Evolutionary conservation across 345 rosid genomes (phyloP), one percentile per base, ranked within the genome.

Genomic region (Anastatica hierochuntica): DNA sequence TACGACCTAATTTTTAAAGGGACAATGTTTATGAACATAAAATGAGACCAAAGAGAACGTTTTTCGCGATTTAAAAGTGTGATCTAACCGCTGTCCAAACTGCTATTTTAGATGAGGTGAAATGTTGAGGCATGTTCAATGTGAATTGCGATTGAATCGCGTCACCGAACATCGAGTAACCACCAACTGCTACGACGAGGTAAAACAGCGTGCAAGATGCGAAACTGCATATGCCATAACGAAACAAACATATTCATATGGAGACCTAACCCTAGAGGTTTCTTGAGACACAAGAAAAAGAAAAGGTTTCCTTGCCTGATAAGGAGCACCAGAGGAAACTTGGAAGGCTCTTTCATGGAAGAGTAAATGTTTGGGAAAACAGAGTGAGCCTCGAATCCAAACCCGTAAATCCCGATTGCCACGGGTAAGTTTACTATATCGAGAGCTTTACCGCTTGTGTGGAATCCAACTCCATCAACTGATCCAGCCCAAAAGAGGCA

Each of bases 401-500:
- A 79, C 8, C 92, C 74, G 9, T 60, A 81, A 15, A 89, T 79
- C 5, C 95, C 97, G 10, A 85, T 20, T 2, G 95, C 67, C 48
- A 85, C 65, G 13, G 95, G 78, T 17, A 89, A 26, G 54, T 74
- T 78, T 16, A 77, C 37, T 5, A 83, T 56, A 67, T 85, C 67
- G 4, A 85, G 31, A 33, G 59, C 68, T 35, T 72, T 49, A 21
- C 95, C 89, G 6, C 29, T 34, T 1, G 66, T 44, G 46, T 79
- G 90, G 63, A 83, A 79, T n/a, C 95, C 90, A 10, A 85, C 60
- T 1, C 65, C 43, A 19, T 76, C 77, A 6, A 74, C 76, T 5
- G 72, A 69, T 13, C 90, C 90, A 38, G 71, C 70, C 97, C 95
- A 83, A 19, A 83, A 53, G 75, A 89, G 77, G 88, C 90, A 85